Percentiles rank a stretch among this genome's conserved stretches.
These are phyloP conservation scores for Aspergillus sojae DNA, from an alignment of 2,329 filamentous ascomycete species.

Conservation along the genomic window DNA sequence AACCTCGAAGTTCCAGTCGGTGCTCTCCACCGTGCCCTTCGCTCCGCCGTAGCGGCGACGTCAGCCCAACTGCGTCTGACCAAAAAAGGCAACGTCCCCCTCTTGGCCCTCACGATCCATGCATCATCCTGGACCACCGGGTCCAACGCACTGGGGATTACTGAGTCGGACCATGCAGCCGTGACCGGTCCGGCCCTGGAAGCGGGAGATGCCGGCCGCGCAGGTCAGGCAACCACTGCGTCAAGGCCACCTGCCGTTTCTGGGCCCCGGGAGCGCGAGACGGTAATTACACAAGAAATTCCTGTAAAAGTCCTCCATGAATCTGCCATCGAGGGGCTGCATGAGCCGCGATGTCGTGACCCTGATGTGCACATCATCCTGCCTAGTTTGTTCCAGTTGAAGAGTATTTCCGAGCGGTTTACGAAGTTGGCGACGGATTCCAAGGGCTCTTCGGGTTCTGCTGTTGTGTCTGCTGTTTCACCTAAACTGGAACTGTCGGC, in stretches of 20 bases:
- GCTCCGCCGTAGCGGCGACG: conserved; percentile 78
- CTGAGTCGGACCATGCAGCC: conserved; percentile 21
- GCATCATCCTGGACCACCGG: conserved; percentile 53
- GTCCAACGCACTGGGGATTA: conserved; percentile 59
- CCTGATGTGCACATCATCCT: conserved; percentile 93
- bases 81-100: conserved; percentile 84
- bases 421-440: conserved; percentile 67
- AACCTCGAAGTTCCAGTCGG: conserved; percentile 94
- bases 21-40: conserved; percentile 85
- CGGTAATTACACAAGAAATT: conserved; percentile 91
- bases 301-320: conserved; percentile 89
- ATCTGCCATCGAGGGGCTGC: conserved; percentile 83
- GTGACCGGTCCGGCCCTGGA: neutral
- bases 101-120: conserved; percentile 87
- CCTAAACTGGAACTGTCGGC: conserved; percentile 83
- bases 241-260: conserved; percentile 42
- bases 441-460: conserved; percentile 34
- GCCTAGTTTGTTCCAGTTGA: conserved; percentile 83
- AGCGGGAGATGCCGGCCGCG: neutral
- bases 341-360: conserved; percentile 87
- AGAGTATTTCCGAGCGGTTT: conserved; percentile 92
- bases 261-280: conserved; percentile 74
- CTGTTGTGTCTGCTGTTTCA: conserved; percentile 25
- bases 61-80: conserved; percentile 86
- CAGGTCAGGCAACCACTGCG: neutral